Base-by-base conservation (phyloP, 441 rosid species). In the Hura crepitans region DNA sequence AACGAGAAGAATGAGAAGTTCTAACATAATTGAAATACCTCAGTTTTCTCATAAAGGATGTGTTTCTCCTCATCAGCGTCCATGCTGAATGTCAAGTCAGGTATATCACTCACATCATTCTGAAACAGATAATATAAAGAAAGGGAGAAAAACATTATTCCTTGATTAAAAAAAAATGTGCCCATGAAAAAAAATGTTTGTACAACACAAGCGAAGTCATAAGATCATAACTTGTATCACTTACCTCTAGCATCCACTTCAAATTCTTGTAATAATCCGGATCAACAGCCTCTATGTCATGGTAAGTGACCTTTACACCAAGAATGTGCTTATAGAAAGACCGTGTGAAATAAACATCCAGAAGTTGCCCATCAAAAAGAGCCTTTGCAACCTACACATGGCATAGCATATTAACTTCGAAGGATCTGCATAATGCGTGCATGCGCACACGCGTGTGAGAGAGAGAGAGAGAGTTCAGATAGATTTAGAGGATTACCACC, bases 271-370 rank as follows among this genome's bases (percentile, higher is more conserved):
- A 96, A 79, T 96, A 96, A 82, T 96, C 99, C 75, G 99, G 99
- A 83, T 92, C 99, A 79, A 96, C 97, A 50, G 99, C 97, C 87
- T 92, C 99, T 72, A 96, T 96, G 82, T 96, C 98, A 82, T 96
- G 98, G 76, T 96, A 96, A 20, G 99, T 96, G 78, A 96, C 98
- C 82, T 96, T 96, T 46, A 88, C 96, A 47, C 92, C 98, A 45
- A 96, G 95, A 65, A 96, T 96, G 80, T 96, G 98, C 83, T 91
- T 92, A 77, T 92, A 96, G 79, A 96, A 92, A 72, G 99, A 96
- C 65, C 99, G 89, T 13, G 98, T 96, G 71, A 96, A 92, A 83
- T 96, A 89, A 71, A 96, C 98, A 86, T 96, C 99, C 87, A 96
- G 88, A 76, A 91, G 99, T 76, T 96, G 98, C 73, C 97, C 97